Base-by-base conservation (phyloP, 768 basidiomycete genomes). In the Mycena haematopus region DNA sequence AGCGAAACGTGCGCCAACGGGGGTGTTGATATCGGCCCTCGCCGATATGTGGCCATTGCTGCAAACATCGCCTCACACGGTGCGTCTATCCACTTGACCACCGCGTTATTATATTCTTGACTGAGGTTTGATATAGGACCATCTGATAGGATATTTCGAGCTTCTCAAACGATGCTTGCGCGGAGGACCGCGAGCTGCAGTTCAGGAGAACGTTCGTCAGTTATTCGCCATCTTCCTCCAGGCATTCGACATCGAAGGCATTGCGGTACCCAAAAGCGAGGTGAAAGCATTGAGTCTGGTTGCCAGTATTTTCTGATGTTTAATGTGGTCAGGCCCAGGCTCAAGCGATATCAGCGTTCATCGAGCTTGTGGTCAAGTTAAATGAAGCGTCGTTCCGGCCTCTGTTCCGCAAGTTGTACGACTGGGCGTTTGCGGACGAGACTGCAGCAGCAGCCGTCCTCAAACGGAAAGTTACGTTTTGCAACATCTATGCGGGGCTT, bases 361-460 rank as follows among this genome's bases (percentile, higher is more conserved):
- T 89, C 13, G 93, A 96, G 73, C 79, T 98, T 10, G 92, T 95
- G 13, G 86, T 93, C 56, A 98, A 98, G 75, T 80, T 99, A 56
- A 97, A 96, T 70, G 97, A 99, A 68, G 86, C 86, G 0, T 84
- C 90, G 0, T 99, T 99, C 86, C 85, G 87, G 65, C 95, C 96
- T 0, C 78, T 98, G 17, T 96, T 98, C 84, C 87, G 95, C 57
- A 88, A 89, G 56, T 75, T 96, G 60, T 95, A 93, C 70, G 97
- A 99, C 72, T 99, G 97, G 97, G 95, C 95, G 0, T 95, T 95
- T 69, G 83, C 82, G 1, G 78, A 80, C 60, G 83, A 82, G 29
- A 70, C 71, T 25, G 75, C 35, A 55, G 21, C 40, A 78, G 73
- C 46, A 78, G 74, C 63, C 61, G 76, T 76, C 17, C 72, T 77